These are phyloP conservation scores for Ascosphaera acerosa DNA, from an alignment of 2,329 filamentous ascomycete genomes.

Conservation along the genomic window DNA sequence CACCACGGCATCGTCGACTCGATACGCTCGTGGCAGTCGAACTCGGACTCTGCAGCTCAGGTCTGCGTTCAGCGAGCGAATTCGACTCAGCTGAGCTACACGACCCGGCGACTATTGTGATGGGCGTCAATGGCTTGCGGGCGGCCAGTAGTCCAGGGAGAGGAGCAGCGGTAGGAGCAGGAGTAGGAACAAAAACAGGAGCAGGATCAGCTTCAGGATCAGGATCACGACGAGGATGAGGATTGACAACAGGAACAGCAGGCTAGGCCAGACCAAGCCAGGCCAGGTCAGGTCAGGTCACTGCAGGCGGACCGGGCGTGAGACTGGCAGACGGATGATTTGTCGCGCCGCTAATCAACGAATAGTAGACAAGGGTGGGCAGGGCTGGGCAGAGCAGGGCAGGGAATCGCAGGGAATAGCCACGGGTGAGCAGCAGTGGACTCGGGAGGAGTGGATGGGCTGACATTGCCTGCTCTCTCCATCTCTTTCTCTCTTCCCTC, in stretches of 20 bases:
- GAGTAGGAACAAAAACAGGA: background rate
- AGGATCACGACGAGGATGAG: background rate
- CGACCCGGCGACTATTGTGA: too few relatives aligned
- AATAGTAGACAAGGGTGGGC: background rate
- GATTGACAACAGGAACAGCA: background rate
- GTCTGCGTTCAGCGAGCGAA: background rate
- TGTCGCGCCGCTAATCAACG: background rate
- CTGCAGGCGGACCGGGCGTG: background rate
- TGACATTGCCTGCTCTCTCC: background rate
- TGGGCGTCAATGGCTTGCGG: too few relatives aligned
- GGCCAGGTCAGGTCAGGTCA: background rate
- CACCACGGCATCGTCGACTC: background rate
- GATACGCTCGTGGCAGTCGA: background rate
- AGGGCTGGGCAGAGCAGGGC: too few relatives aligned
- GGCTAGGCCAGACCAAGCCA: background rate
- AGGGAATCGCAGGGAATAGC: too few relatives aligned
- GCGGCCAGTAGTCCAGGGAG: too few relatives aligned
- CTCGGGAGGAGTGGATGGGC: background rate
- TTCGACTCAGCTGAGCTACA: background rate
- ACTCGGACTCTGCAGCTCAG: background rate
- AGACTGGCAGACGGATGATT: background rate
- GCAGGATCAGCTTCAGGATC: background rate
- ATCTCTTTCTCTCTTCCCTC: background rate
- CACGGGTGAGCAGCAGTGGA: too few relatives aligned
- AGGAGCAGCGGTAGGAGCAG: background rate